A percentile compares a stretch with the other conserved stretches of the same genome.
These are phyloP conservation scores for Lentinus brumalis DNA, from an alignment of 768 basidiomycete genomes.

Conservation along the genomic window DNA sequence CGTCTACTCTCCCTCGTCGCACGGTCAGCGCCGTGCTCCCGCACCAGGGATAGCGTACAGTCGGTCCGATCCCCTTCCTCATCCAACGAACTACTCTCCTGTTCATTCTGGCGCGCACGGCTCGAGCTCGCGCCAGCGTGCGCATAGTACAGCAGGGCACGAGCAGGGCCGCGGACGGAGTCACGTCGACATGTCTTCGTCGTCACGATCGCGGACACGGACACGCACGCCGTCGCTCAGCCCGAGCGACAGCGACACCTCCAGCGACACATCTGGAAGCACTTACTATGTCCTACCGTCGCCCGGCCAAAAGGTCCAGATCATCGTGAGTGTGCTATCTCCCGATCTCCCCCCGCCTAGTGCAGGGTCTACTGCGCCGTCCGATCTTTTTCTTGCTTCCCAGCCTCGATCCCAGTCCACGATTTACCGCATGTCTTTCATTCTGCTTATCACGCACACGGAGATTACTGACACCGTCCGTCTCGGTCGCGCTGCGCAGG, in stretches of 20 bases:
- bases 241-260: slow-evolving; percentile 35
- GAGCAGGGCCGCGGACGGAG: slow-evolving; percentile 20
- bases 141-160: slow-evolving; percentile 4
- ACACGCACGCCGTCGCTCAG: slow-evolving; percentile 37
- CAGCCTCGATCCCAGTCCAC: slow-evolving; percentile 5
- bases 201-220: slow-evolving; percentile 16
- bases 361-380: slow-evolving; percentile 15
- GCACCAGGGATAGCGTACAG: slow-evolving; percentile 68
- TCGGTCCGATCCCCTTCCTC: slow-evolving; percentile 59
- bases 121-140: slow-evolving; percentile 15
- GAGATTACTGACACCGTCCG: slow-evolving; percentile 14
- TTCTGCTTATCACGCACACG: slow-evolving; percentile 7
- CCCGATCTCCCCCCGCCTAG: slow-evolving; percentile 7
- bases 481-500: slow-evolving; percentile 29
- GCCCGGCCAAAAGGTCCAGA: slow-evolving; percentile 73
- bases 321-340: slow-evolving; percentile 58
- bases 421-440: slow-evolving; percentile 11
- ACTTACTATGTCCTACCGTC: slow-evolving; percentile 77
- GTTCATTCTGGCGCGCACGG: slow-evolving; percentile 38
- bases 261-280: slow-evolving; percentile 60
- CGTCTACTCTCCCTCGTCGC: slow-evolving; percentile 46
- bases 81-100: slow-evolving; percentile 37
- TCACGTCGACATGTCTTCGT: not conserved
- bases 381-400: not conserved
- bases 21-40: slow-evolving; percentile 19